Conservation (phyloP, 192 early-diverging fungal genomes). For the Dissophora globulifera region DNA sequence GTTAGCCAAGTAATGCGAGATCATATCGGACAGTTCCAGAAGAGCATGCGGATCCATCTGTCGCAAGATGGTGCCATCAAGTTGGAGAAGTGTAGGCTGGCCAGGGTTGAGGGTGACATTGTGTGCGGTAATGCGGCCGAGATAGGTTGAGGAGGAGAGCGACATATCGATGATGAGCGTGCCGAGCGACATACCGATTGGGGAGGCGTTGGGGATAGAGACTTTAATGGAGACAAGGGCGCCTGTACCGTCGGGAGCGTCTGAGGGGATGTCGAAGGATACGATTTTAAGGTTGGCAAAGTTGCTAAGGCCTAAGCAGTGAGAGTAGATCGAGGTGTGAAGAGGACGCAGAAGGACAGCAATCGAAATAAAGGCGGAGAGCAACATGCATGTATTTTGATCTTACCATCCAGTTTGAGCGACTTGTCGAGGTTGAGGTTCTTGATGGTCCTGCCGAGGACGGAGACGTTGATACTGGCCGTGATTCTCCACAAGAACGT, state of each 20-base stretch:
- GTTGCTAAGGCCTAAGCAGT: conserved; percentile 31
- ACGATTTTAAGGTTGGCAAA: conserved; percentile 41
- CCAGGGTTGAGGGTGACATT: conserved; percentile 16
- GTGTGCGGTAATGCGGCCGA: conserved; percentile 27
- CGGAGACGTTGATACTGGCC: conserved; percentile 18
- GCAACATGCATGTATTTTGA: no score
- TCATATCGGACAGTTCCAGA: conserved; percentile 31
- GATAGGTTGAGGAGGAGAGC: conserved; percentile 30
- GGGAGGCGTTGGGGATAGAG: conserved; percentile 58
- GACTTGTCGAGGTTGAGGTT: conserved; percentile 33
- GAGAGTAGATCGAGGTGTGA: neutral
- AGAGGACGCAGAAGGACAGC: neutral
- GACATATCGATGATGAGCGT: conserved; percentile 36
- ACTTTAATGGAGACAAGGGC: conserved; percentile 36
- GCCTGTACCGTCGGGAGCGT: conserved; percentile 31
- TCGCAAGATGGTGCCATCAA: conserved; percentile 20
- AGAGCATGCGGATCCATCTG: conserved; percentile 22
- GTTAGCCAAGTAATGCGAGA: conserved; percentile 40
- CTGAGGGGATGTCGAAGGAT: conserved; percentile 40
- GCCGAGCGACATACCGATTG: conserved; percentile 62
- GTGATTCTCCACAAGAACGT: conserved; percentile 30
- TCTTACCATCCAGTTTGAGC: conserved; percentile 21
- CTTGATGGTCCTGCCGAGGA: conserved; percentile 37
- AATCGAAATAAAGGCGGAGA: no score
- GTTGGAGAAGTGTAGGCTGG: conserved; percentile 12